phyloP scores from a whole-genome alignment of 371 early-diverging fungal species.

The Mycotypha africana region DNA sequence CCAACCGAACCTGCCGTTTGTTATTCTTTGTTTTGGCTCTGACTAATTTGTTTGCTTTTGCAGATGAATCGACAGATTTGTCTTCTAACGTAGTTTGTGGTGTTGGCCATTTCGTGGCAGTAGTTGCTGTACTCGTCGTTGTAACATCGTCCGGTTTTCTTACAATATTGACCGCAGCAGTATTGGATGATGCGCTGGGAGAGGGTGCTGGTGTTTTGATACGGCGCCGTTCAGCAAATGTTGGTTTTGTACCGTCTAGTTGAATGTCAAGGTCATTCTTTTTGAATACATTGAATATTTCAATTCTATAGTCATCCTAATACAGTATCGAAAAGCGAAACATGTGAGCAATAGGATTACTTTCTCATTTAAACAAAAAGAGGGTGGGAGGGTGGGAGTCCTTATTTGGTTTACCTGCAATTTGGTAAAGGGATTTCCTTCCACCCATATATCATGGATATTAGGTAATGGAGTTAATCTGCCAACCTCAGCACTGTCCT shows the following conservation, averaged over 20 bases:
- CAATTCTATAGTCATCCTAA: conserved; percentile 52
- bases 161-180: no score
- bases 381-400: background rate
- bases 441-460: conserved; percentile 53
- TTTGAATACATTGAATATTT: conserved; percentile 48
- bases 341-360: no score
- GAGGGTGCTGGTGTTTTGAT: conserved; percentile 6
- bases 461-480: conserved; percentile 54
- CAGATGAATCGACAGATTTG: no score
- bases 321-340: no score
- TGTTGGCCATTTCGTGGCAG: background rate
- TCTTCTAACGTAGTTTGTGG: background rate
- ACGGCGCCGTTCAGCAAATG: conserved; percentile 44
- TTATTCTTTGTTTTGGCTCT: conserved; percentile 25
- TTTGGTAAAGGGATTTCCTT: conserved; percentile 56
- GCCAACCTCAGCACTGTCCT: conserved; percentile 53
- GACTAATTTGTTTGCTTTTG: conserved; percentile 2
- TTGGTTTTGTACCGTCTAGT: conserved; percentile 53
- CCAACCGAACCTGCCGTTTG: conserved; percentile 33
- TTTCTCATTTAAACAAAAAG: background rate
- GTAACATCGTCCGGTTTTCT: no score
- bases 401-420: conserved; percentile 34
- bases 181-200: background rate
- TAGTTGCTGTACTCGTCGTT: background rate
- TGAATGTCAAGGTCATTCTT: conserved; percentile 43